Evolutionary conservation across 306 rosid species (phyloP), one percentile per base, ranked within the genome.

Genomic region (Dalbergia oliveri): DNA sequence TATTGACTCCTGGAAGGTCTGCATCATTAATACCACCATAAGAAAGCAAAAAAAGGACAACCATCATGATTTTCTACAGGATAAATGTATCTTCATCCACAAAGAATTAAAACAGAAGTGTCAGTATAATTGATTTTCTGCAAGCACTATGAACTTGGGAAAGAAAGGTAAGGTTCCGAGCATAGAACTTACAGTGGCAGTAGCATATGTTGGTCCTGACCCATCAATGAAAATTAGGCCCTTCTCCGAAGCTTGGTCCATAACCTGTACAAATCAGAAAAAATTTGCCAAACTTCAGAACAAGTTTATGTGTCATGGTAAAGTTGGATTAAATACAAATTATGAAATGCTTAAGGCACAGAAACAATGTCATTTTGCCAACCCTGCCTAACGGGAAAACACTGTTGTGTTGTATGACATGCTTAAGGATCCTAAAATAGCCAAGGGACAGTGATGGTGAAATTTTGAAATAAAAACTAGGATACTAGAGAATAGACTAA

Each of bases 131-230:
- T 70, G 62, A 75, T 79, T 44, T 64, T 54, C 15, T 3, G 76
- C 16, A 77, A 83, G 73, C 23, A 69, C 49, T 35, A 43, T 62
- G 57, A 66, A 57, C 45, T 70, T n/a, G 45, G 77, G 11, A 71
- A 75, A 84, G 64, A 61, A 77, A 51, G 69, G 64, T 49, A 75
- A 62, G 61, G n/a, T 58, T 83, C 57, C 11, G 35, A 62, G 71
- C 45, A 60, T 56, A 58, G 64, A 53, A 82, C 91, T 81, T 81
- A 92, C 98, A 62, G 94, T 85, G 72, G 88, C 86, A 81, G 99
- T 94, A 69, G 97, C 99, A 86, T 94, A 94, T 73, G 99, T 94
- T 73, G 97, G 97, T 80, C 97, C 99, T 50, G 99, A 87, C 57
- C 91, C 91, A 43, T 94, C 97, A 77, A 93, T 77, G 19, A 86